Conservation (phyloP, 345 rosid genomes). For the Conringia planisiliqua region DNA sequence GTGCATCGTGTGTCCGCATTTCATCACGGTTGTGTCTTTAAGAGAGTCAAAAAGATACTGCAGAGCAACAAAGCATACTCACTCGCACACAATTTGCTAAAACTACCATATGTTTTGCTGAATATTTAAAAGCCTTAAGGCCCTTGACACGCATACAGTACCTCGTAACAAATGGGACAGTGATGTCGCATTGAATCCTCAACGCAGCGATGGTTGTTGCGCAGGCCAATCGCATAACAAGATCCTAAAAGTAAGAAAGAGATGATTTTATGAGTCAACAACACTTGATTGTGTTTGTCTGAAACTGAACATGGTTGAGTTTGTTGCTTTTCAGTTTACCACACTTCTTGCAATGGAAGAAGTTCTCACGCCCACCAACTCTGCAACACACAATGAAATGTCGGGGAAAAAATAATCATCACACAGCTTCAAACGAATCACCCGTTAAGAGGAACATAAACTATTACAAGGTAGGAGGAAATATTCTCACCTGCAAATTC, state of each 20-base stretch:
- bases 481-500: slow-evolving; percentile 74
- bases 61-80: background rate
- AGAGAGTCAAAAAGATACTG: slow-evolving; percentile 93
- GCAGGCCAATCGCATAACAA: slow-evolving; percentile 66
- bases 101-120: background rate
- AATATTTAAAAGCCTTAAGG: background rate
- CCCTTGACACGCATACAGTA: slow-evolving; percentile 19
- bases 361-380: slow-evolving; percentile 84
- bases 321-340: slow-evolving; percentile 42
- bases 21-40: slow-evolving; percentile 87
- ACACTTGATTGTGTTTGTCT: background rate
- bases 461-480: background rate
- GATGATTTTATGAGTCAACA: background rate
- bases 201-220: slow-evolving; percentile 74
- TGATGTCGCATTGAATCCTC: slow-evolving; percentile 98
- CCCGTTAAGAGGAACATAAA: background rate
- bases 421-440: background rate
- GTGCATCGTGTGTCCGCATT: slow-evolving; percentile 99
- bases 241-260: slow-evolving; percentile 45
- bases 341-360: slow-evolving; percentile 86
- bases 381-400: slow-evolving; percentile 38
- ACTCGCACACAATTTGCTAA: background rate
- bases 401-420: background rate
- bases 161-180: slow-evolving; percentile 98
- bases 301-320: background rate